A percentile compares a stretch with the other conserved stretches of the same genome.
Evolutionary conservation across 2,329 filamentous ascomycete genomes (phyloP).

Genomic region (Teratosphaeria pseudoeucalypti): DNA sequence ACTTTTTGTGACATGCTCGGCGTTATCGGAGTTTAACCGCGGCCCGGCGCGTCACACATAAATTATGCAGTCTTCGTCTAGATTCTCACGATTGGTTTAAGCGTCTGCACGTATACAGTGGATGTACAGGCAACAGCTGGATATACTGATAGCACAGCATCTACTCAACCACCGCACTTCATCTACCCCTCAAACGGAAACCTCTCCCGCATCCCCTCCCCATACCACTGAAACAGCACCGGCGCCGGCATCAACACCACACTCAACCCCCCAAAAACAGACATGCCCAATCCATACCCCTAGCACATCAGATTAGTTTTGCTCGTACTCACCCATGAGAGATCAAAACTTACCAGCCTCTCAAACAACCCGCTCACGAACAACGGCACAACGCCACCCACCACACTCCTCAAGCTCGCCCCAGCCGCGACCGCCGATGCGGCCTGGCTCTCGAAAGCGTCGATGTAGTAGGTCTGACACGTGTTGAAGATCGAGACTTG

Average conservation of each 20-base stretch:
- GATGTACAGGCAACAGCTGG: neutral
- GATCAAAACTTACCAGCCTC: constrained; percentile 19
- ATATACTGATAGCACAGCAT: too few species aligned
- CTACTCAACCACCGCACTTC: neutral
- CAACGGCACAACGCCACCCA: constrained; percentile 37
- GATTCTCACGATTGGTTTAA: neutral
- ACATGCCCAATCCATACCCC: constrained; percentile 40
- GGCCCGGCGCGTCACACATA: neutral
- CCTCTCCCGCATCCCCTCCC: constrained; percentile 34
- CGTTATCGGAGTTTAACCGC: neutral
- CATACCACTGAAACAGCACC: constrained; percentile 38
- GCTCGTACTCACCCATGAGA: neutral
- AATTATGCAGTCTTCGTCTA: neutral
- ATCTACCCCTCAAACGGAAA: constrained; percentile 23
- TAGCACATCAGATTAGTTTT: neutral
- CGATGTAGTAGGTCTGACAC: constrained; percentile 45
- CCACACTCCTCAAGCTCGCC: constrained; percentile 34
- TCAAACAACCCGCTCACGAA: constrained; percentile 16
- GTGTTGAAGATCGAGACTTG: constrained; percentile 43
- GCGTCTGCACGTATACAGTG: too few species aligned
- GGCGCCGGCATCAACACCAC: constrained; percentile 39
- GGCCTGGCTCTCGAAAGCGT: constrained; percentile 39
- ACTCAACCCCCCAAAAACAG: constrained; percentile 35
- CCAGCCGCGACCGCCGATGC: constrained; percentile 40
- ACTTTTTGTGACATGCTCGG: constrained; percentile 1